Conservation (phyloP, 2,329 filamentous ascomycete genomes). For the Neonectria ditissima region DNA sequence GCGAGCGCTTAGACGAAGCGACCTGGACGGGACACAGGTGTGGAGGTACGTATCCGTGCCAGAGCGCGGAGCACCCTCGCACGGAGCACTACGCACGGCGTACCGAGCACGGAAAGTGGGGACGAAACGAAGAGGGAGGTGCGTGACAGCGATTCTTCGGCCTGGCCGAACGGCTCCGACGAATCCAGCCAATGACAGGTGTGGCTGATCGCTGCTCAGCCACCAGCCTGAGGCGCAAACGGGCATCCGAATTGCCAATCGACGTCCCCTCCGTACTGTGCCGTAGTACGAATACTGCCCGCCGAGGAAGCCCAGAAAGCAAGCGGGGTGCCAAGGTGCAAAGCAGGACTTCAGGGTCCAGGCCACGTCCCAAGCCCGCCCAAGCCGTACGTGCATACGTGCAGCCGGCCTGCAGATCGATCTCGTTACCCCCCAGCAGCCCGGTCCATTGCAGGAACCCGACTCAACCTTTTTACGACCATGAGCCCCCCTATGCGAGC, state of each 20-base stretch:
- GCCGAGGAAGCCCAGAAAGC: not conserved
- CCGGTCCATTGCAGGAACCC: conserved; percentile 20
- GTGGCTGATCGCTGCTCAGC: conserved; percentile 34
- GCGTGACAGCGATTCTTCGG: conserved; percentile 35
- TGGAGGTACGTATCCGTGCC: not conserved
- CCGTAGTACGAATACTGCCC: not conserved
- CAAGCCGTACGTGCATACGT: conserved; percentile 9
- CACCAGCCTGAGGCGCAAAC: conserved; percentile 22
- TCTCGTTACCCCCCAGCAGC: conserved; percentile 22
- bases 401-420: conserved; percentile 21
- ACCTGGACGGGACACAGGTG: not conserved
- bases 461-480: conserved; percentile 16
- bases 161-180: conserved; percentile 39
- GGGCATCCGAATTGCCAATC: not conserved
- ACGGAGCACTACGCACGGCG: not conserved
- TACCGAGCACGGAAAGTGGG: conserved; percentile 9
- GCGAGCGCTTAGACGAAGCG: not conserved
- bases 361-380: conserved; percentile 16
- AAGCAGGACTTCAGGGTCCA: conserved; percentile 7
- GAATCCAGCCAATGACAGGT: conserved; percentile 34
- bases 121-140: conserved; percentile 19
- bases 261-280: not conserved
- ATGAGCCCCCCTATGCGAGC: conserved; percentile 8
- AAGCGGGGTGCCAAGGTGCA: not conserved
- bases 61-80: not conserved